Evolutionary conservation across 495 filamentous ascomycete genomes (phyloP), one percentile per base, ranked within the genome.

Genomic region (Letharia lupina): DNA sequence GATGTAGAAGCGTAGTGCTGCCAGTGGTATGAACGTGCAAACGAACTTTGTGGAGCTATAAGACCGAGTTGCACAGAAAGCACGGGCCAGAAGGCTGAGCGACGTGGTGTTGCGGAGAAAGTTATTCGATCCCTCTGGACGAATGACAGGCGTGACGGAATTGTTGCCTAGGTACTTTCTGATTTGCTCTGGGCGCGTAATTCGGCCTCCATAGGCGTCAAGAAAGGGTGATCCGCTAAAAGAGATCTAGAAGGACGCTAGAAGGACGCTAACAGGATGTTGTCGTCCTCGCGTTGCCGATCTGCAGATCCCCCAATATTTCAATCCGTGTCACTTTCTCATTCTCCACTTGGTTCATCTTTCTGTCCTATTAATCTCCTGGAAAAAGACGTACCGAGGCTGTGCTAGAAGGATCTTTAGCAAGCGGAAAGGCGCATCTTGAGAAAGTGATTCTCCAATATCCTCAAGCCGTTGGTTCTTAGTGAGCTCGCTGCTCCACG

Each of bases 401-500:
- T 47, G 44, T 47, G 44, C 44, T 47, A 4, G 18, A 47, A 3
- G 20, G 4, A 20, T 20, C 15, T 47, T 18, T 20, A 47, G 20
- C 44, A 47, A 47, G 44, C 44, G 13, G 18, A 6, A 20, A 3
- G 18, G 18, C 5, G 18, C 10, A 20, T 6, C 15, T 47, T 20
- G 44, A 2, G 15, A 47, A 20, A 47, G 5, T 47, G 15, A 47
- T 6, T 47, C 44, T 47, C 20, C 15, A 47, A 20, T 28, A 28
- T 20, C 15, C 13, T 20, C 44, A 47, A 15, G 4, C 44, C 18
- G 1, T 47, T 20, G 4, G 1, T 20, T 20, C 2, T 47, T 47
- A 15, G 15, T 41, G 37, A 15, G 33, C 70, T 37, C 81, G 76
- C 23, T 28, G 23, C 23, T 28, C 23, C 23, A 73, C 82, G 81